These are phyloP conservation scores for Vigna trinervia DNA, from an alignment of 306 rosid species.

Conservation along the genomic window DNA sequence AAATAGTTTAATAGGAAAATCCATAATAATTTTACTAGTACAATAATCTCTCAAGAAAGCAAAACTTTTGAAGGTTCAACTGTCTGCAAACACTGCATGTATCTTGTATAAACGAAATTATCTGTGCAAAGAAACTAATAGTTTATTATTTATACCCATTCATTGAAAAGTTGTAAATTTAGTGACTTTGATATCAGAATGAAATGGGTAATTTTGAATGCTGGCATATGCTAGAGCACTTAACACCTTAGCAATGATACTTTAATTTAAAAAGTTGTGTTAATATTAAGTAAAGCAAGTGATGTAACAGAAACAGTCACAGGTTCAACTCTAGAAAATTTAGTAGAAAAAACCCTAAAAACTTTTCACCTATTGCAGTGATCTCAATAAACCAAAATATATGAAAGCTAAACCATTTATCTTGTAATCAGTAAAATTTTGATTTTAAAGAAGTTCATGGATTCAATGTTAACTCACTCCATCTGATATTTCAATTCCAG, in stretches of 20 bases:
- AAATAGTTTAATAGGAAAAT: background rate
- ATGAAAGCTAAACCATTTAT: background rate
- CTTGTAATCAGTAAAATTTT: background rate
- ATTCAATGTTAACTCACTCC: constrained; percentile 1
- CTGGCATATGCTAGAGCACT: background rate
- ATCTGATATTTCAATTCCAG: background rate
- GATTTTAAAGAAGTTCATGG: background rate
- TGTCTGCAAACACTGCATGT: background rate
- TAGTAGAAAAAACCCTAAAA: background rate
- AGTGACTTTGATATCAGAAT: background rate
- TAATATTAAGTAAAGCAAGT: background rate
- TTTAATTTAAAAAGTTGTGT: background rate
- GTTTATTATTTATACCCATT: too few species aligned
- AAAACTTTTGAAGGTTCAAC: background rate
- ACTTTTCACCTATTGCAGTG: background rate
- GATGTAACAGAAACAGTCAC: background rate
- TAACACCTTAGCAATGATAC: background rate
- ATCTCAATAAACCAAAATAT: background rate
- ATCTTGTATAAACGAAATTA: too few species aligned
- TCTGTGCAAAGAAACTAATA: too few species aligned
- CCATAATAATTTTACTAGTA: background rate
- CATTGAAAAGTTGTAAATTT: background rate
- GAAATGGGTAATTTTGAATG: background rate
- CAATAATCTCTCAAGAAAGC: background rate
- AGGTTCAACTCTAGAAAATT: background rate